A percentile compares a stretch with the other conserved stretches of the same genome.
Conservation (phyloP, 768 basidiomycete genomes). For the Boletus reticuloceps region DNA sequence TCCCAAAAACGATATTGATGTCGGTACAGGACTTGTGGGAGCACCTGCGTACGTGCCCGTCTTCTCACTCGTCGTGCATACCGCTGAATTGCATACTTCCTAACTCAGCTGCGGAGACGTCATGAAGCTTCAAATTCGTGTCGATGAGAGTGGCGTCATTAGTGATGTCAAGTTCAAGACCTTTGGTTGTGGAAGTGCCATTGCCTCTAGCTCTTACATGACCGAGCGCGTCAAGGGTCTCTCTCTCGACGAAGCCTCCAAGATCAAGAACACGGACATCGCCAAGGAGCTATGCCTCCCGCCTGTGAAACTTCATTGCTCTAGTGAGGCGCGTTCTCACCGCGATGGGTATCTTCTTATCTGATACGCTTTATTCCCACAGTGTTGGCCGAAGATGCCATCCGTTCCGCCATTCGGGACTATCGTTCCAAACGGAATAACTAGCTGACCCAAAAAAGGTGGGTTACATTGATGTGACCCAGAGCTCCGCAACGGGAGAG, state of each 20-base stretch:
- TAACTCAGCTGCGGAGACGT: constrained; percentile 85
- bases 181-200: constrained; percentile 97
- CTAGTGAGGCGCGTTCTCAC: constrained; percentile 57
- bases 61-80: constrained; percentile 3
- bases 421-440: constrained; percentile 81
- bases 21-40: constrained; percentile 97
- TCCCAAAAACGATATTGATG: constrained; percentile 86
- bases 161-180: constrained; percentile 99
- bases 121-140: constrained; percentile 99
- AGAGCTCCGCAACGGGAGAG: constrained; percentile 51
- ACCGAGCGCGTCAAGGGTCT: constrained; percentile 97
- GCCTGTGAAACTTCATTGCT: constrained; percentile 94
- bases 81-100: constrained; percentile 14
- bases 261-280: constrained; percentile 99
- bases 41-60: constrained; percentile 79
- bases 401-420: constrained; percentile 96
- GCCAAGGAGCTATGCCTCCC: constrained; percentile 95
- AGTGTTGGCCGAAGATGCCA: constrained; percentile 98
- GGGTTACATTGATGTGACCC: constrained; percentile 71
- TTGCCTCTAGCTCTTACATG: constrained; percentile 97
- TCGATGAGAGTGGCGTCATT: constrained; percentile 92
- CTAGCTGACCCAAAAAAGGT: constrained; percentile 49
- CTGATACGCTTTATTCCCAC: constrained; percentile 26
- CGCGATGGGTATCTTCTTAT: constrained; percentile 11
- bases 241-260: constrained; percentile 88